Base-by-base conservation (phyloP, 2,329 filamentous ascomycete genomes). In the Trichoderma koningii region DNA sequence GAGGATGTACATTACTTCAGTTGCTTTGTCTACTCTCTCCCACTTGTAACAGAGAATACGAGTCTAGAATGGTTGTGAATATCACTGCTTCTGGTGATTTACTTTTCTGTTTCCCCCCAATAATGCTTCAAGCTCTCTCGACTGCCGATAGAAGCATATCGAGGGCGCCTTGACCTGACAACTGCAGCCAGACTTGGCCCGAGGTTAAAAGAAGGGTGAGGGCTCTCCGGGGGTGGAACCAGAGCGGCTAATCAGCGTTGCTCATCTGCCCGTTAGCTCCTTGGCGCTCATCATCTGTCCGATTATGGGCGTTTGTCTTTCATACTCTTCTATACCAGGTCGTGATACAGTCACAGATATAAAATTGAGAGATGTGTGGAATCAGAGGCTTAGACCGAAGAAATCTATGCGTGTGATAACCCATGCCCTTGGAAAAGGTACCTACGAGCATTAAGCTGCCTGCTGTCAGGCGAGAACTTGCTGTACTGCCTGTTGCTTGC, bases 181-280 rank as follows among this genome's bases (percentile, higher is more conserved):
- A 51, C 10, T 15, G 28, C 2, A 3, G 21, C 14, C 7, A 30
- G 26, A 30, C 48, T 44, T 61, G 47, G 21, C 47, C 57, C 57
- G 57, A 61, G 57, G 57, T 61, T 52, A 61, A 61, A 52, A 61
- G 38, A 51, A 44, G 17, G 30, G 15, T 52, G n/a, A 21, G 34
- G 45, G 47, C 57, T 57, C n/a, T 9, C 28, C 34, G 34, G 19
- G 21, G 30, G 63, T 61, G 55, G 56, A 65, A 65, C 56, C 47
- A 15, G 21, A 42, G 50, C 30, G 63, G 48, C 55, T 47, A 59
- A 55, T 65, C 47, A 50, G 63, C 52, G 47, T 47, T 51, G 48
- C 34, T 51, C 63, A 7, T 61, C 56, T 50, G 42, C 23, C 59
- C 50, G 30, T 50, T 65, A 65, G 63, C 41, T 61, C 50, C 63